Evolutionary conservation across 2,329 filamentous ascomycete species (phyloP).

Genomic region (Mycosphaerella arachidis): DNA sequence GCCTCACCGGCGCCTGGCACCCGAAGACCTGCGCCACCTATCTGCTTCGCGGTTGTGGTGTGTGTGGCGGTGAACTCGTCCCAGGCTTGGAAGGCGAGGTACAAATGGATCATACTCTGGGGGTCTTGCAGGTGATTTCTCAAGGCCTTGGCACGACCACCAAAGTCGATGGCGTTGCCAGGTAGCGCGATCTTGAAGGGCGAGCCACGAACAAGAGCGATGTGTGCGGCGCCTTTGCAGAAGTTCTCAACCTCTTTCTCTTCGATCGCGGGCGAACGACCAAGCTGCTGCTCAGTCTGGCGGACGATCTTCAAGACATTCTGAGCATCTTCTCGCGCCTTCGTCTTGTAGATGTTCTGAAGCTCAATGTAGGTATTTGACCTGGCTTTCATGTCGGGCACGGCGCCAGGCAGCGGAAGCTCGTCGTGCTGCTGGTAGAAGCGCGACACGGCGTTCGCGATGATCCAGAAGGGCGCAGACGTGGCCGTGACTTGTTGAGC

Average conservation of each 20-base stretch:
- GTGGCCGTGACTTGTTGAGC: slow-evolving; percentile 44
- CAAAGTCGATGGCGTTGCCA: slow-evolving; percentile 33
- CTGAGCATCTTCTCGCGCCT: slow-evolving; percentile 71
- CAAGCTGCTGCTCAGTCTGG: slow-evolving; percentile 47
- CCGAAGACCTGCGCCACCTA: slow-evolving; percentile 31
- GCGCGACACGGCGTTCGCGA: slow-evolving; percentile 69
- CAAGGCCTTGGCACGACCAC: slow-evolving; percentile 48
- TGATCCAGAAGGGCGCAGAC: slow-evolving; percentile 77
- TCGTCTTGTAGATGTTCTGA: slow-evolving; percentile 87
- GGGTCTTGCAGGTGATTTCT: slow-evolving; percentile 39
- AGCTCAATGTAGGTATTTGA: slow-evolving; percentile 84
- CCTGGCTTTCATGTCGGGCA: slow-evolving; percentile 97
- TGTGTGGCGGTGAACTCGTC: slow-evolving; percentile 44
- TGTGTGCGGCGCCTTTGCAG: slow-evolving; percentile 91
- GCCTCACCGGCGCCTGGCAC: slow-evolving; percentile 35
- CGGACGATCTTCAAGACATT: slow-evolving; percentile 68
- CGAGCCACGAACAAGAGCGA: slow-evolving; percentile 74
- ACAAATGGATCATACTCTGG: slow-evolving; percentile 44
- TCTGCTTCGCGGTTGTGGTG: slow-evolving; percentile 27
- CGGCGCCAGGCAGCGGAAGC: slow-evolving; percentile 76
- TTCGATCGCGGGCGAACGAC: slow-evolving; percentile 49
- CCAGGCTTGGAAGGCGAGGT: slow-evolving; percentile 50
- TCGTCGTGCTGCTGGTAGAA: slow-evolving; percentile 71
- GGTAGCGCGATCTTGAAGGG: slow-evolving; percentile 47
- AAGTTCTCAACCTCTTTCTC: slow-evolving; percentile 79